Conservation (phyloP, 2,329 filamentous ascomycete species). For the Penicillium sumatraense region DNA sequence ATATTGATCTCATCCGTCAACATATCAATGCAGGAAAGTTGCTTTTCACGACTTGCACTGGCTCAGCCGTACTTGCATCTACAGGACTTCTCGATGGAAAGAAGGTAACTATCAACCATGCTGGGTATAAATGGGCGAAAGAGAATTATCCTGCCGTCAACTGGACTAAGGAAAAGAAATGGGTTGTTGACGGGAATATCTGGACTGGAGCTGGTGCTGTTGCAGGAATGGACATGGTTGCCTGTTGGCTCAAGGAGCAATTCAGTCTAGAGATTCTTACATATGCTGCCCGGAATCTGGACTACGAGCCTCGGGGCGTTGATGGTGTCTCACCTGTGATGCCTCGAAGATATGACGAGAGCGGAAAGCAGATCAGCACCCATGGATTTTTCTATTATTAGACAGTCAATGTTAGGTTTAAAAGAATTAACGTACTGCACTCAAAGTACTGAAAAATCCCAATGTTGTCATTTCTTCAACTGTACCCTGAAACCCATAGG, state of each 20-base stretch:
- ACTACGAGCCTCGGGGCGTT: slow-evolving; percentile 43
- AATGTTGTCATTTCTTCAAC: too few relatives aligned
- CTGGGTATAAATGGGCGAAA: slow-evolving; percentile 33
- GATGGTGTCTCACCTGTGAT: slow-evolving; percentile 35
- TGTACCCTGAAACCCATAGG: too few relatives aligned
- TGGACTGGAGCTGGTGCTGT: slow-evolving; percentile 54
- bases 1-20: slow-evolving; percentile 37
- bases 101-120: slow-evolving; percentile 50
- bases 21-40: slow-evolving; percentile 44
- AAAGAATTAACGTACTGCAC: too few relatives aligned
- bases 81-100: slow-evolving; percentile 49
- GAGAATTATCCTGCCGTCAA: slow-evolving; percentile 46
- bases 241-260: slow-evolving; percentile 46
- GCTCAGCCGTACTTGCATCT: slow-evolving; percentile 20
- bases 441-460: too few relatives aligned
- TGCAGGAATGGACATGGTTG: slow-evolving; percentile 53
- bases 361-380: slow-evolving; percentile 35
- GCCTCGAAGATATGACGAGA: slow-evolving; percentile 33
- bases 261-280: slow-evolving; percentile 36
- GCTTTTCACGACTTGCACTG: slow-evolving; percentile 24
- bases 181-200: slow-evolving; percentile 52
- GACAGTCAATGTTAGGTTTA: background rate
- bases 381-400: slow-evolving; percentile 20
- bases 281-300: slow-evolving; percentile 29
- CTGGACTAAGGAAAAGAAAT: slow-evolving; percentile 51